These are phyloP conservation scores for Gentiana dahurica DNA, from an alignment of 257 asterid genomes.

Conservation along the genomic window DNA sequence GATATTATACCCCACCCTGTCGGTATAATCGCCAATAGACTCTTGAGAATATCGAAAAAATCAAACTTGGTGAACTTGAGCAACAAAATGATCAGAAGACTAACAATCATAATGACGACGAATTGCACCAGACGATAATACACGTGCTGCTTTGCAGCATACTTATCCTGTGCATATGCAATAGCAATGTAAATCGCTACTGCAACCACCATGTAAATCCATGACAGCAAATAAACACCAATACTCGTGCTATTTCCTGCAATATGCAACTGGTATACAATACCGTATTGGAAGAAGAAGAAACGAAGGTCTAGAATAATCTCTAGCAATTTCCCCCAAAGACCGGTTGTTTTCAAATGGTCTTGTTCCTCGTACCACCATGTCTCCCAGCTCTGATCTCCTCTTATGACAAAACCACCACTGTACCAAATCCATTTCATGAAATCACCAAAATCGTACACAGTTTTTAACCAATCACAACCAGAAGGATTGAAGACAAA, in stretches of 20 bases:
- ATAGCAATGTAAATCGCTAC: conserved; percentile 48
- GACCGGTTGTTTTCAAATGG: conserved; percentile 86
- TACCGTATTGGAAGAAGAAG: conserved; percentile 92
- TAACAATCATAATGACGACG: conserved; percentile 39
- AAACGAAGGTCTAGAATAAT: conserved; percentile 82
- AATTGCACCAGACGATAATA: conserved; percentile 78
- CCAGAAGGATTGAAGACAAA: conserved; percentile 87
- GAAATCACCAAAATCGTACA: conserved; percentile 76
- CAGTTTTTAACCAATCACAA: conserved; percentile 93
- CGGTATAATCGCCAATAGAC: conserved; percentile 85
- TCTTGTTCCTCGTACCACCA: conserved; percentile 10
- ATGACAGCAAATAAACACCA: conserved; percentile 75
- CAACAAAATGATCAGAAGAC: conserved; percentile 38
- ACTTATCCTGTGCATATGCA: conserved; percentile 71
- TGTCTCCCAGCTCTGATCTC: conserved; percentile 6
- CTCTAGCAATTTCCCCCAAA: conserved; percentile 67
- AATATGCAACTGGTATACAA: conserved; percentile 74
- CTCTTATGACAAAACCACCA: conserved; percentile 56
- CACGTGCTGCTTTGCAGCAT: conserved; percentile 59
- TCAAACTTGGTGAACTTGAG: conserved; percentile 37
- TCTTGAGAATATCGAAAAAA: conserved; percentile 42
- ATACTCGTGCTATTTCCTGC: conserved; percentile 34
- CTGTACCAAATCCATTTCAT: conserved; percentile 77
- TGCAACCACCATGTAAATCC: conserved; percentile 54
- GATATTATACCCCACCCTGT: conserved; percentile 96